These are phyloP conservation scores for Venturia pyrina DNA, from an alignment of 2,329 filamentous ascomycete species.

Conservation along the genomic window DNA sequence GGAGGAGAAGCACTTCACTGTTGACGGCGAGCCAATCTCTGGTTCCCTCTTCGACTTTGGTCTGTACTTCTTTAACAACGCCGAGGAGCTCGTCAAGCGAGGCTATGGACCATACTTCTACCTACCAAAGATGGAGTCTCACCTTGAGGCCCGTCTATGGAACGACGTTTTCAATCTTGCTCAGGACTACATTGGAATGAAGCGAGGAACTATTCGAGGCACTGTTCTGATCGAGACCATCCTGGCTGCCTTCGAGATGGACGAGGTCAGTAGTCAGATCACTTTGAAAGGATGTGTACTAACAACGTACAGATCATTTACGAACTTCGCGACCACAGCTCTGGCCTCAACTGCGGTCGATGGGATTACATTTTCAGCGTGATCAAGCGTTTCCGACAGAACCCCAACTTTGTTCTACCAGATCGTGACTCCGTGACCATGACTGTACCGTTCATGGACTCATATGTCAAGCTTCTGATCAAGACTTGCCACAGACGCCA, in stretches of 20 bases:
- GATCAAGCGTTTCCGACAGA: slow-evolving; percentile 98
- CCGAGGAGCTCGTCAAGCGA: slow-evolving; percentile 71
- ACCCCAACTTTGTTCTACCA: slow-evolving; percentile 84
- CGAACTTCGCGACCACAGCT: slow-evolving; percentile 91
- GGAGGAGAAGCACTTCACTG: slow-evolving; percentile 94
- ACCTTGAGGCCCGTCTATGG: slow-evolving; percentile 94
- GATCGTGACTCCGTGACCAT: slow-evolving; percentile 89
- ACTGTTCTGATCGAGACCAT: slow-evolving; percentile 98
- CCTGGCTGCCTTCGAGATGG: slow-evolving; percentile 97
- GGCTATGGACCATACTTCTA: slow-evolving; percentile 95
- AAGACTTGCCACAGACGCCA: slow-evolving; percentile 95
- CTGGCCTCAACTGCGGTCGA: slow-evolving; percentile 93
- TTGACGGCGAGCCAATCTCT: slow-evolving; percentile 91
- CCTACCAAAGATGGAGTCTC: slow-evolving; percentile 95
- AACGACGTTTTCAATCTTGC: slow-evolving; percentile 95
- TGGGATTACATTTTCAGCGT: slow-evolving; percentile 99
- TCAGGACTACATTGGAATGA: slow-evolving; percentile 86
- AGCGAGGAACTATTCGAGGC: slow-evolving; percentile 81
- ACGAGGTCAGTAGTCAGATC: slow-evolving; percentile 48
- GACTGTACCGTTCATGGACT: slow-evolving; percentile 97
- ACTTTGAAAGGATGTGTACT: slow-evolving; percentile 12
- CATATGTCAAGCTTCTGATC: slow-evolving; percentile 93
- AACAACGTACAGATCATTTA: slow-evolving; percentile 66
- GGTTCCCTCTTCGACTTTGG: slow-evolving; percentile 93
- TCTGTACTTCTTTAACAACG: slow-evolving; percentile 99